phyloP scores from a whole-genome alignment of 192 early-diverging fungal species.

The Cetraspora pellucida region DNA sequence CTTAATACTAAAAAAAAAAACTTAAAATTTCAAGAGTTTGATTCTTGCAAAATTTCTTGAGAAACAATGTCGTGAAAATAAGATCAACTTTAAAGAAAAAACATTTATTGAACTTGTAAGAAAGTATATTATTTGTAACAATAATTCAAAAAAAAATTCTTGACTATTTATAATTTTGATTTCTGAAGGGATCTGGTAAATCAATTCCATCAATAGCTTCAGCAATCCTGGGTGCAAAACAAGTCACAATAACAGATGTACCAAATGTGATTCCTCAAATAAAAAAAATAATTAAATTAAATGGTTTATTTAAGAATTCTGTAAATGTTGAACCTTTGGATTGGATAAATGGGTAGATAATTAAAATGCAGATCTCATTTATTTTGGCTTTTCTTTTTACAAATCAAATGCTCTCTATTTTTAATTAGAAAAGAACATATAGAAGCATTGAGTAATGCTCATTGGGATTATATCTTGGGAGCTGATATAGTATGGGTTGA shows the following conservation, averaged over 20 bases:
- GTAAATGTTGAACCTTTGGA: slow-evolving; percentile 12
- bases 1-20: background rate
- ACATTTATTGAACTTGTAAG: slow-evolving; percentile 31
- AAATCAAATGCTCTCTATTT: no score
- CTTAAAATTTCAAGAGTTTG: slow-evolving; percentile 16
- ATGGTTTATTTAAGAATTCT: slow-evolving; percentile 7
- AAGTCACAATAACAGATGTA: slow-evolving; percentile 28
- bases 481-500: slow-evolving; percentile 54
- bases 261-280: slow-evolving; percentile 23
- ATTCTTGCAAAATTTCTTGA: slow-evolving; percentile 32
- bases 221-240: slow-evolving; percentile 12
- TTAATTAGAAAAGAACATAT: slow-evolving; percentile 11
- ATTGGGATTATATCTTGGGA: slow-evolving; percentile 46
- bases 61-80: slow-evolving; percentile 20
- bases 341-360: slow-evolving; percentile 23
- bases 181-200: slow-evolving; percentile 24
- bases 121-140: background rate
- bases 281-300: slow-evolving; percentile 23
- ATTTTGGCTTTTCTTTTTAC: background rate
- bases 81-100: slow-evolving; percentile 10
- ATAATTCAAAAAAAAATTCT: background rate
- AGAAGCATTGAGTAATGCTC: background rate
- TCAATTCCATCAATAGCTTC: slow-evolving; percentile 27
- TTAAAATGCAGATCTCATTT: background rate
- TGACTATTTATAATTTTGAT: background rate